Conservation (phyloP, 257 asterid genomes). For the Jaltomata sinuosa region DNA sequence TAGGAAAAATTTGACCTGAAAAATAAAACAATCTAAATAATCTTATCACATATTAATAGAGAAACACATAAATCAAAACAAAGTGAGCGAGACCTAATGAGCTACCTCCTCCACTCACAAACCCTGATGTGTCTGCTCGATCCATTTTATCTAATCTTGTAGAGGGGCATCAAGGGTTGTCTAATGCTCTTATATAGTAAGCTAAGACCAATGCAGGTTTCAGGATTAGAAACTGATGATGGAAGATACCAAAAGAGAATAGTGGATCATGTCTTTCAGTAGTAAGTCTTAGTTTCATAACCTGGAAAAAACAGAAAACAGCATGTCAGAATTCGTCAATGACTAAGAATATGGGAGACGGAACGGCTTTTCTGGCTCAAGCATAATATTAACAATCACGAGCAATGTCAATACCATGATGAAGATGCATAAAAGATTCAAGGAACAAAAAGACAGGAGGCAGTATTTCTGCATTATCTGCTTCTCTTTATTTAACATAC, state of each 20-base stretch:
- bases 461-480: neutral
- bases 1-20: slow-evolving; percentile 5
- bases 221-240: slow-evolving; percentile 9
- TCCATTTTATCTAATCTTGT: slow-evolving; percentile 43
- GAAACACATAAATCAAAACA: slow-evolving; percentile 25
- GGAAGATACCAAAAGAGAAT: slow-evolving; percentile 5
- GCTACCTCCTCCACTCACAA: slow-evolving; percentile 76
- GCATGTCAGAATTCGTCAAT: neutral
- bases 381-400: neutral
- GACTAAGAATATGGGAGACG: neutral
- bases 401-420: neutral
- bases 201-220: neutral
- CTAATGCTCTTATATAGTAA: neutral
- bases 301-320: slow-evolving; percentile 24
- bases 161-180: neutral
- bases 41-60: slow-evolving; percentile 14
- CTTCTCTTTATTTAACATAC: neutral
- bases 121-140: slow-evolving; percentile 75
- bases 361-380: neutral
- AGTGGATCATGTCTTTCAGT: slow-evolving; percentile 7
- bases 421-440: neutral
- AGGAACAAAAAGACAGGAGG: neutral
- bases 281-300: slow-evolving; percentile 12
- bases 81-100: slow-evolving; percentile 23
- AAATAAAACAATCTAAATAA: neutral